phyloP scores from a whole-genome alignment of 257 asterid genomes.

The Primulina tabacum region DNA sequence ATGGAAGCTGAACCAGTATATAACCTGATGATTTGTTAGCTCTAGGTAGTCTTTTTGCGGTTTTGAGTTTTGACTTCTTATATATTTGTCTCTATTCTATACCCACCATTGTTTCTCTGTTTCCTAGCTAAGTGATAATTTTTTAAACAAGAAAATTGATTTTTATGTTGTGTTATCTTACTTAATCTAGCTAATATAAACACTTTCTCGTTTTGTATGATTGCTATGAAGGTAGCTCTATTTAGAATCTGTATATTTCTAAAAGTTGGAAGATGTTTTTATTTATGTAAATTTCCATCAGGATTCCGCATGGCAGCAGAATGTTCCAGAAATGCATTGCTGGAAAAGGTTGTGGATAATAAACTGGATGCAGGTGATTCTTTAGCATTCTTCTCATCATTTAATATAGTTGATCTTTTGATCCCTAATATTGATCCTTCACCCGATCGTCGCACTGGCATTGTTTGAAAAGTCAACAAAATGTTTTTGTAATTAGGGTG shows the following conservation, averaged over 20 bases:
- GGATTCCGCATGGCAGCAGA: constrained; percentile 95
- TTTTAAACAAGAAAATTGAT: background rate
- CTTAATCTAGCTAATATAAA: background rate
- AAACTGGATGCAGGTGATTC: constrained; percentile 72
- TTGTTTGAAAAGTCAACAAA: background rate
- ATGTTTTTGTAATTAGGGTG: too few relatives aligned
- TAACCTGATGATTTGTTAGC: background rate
- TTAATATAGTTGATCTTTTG: background rate
- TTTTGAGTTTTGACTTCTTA: background rate
- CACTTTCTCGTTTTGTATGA: background rate
- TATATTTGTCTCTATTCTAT: background rate
- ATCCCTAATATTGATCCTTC: background rate
- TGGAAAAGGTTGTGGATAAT: constrained; percentile 81
- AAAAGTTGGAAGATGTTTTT: background rate
- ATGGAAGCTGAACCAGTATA: background rate
- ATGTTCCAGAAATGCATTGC: constrained; percentile 74
- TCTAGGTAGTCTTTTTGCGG: background rate
- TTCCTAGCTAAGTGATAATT: too few relatives aligned
- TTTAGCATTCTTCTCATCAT: background rate
- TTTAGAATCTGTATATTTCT: background rate
- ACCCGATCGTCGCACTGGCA: background rate
- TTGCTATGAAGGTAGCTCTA: background rate
- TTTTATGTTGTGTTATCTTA: background rate
- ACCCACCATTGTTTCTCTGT: too few relatives aligned
- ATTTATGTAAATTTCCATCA: constrained; percentile 24